Conservation (phyloP, 805 yeast genomes). For the Saturnispora besseyi region DNA sequence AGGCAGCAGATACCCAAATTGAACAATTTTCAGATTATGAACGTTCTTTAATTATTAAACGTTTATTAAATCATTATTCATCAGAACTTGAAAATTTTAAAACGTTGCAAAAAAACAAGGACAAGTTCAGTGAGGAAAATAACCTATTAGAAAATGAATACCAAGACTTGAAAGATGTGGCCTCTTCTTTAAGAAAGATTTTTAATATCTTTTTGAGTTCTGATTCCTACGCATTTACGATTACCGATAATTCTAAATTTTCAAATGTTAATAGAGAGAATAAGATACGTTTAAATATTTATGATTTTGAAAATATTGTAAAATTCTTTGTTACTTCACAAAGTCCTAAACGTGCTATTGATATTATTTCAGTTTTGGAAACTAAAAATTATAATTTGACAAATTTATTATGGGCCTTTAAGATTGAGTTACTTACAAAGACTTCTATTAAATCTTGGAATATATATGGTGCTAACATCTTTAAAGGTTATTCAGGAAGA, state of each 20-base stretch:
- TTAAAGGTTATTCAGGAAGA: slow-evolving; percentile 1
- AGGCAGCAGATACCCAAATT: neutral
- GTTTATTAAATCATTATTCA: slow-evolving; percentile 3
- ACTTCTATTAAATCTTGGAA: slow-evolving; percentile 21
- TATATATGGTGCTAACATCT: slow-evolving; percentile 13
- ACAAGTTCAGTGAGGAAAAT: neutral
- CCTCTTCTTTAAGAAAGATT: neutral
- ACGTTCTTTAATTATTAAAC: slow-evolving; percentile 9
- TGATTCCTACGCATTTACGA: neutral
- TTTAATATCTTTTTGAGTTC: neutral
- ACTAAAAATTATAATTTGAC: slow-evolving; percentile 13
- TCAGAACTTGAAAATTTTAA: neutral
- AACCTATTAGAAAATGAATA: neutral
- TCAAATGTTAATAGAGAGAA: neutral
- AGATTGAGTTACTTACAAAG: slow-evolving; percentile 19
- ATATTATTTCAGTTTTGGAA: slow-evolving; percentile 17
- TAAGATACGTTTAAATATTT: slow-evolving; percentile 8
- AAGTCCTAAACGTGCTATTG: slow-evolving; percentile 16
- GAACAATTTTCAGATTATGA: slow-evolving; percentile 4
- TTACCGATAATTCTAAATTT: neutral
- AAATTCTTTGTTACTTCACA: slow-evolving; percentile 16
- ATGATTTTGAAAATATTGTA: slow-evolving; percentile 23
- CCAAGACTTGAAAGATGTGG: neutral
- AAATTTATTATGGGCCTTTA: slow-evolving; percentile 20
- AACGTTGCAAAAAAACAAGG: neutral